Evolutionary conservation across 371 early-diverging fungal genomes (phyloP).

Genomic region (Basidiobolus heterosporus): DNA sequence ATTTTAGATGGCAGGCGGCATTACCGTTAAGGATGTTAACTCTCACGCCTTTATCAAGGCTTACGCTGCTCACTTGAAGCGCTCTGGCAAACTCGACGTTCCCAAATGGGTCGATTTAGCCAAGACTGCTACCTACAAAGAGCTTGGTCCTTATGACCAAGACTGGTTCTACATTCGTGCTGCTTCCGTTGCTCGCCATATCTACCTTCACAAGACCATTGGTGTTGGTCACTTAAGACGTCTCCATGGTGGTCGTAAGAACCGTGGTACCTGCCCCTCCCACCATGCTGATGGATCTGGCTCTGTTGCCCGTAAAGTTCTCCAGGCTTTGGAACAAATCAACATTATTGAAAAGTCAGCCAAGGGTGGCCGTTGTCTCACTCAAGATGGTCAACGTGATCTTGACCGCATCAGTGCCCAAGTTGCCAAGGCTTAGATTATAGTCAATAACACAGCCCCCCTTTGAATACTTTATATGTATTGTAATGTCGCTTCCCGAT

Average conservation of each 20-base stretch:
- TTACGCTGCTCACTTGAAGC: constrained; percentile 94
- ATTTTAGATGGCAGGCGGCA: constrained; percentile 32
- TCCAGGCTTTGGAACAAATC: constrained; percentile 95
- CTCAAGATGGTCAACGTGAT: constrained; percentile 69
- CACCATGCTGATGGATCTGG: constrained; percentile 79
- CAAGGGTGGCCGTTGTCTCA: constrained; percentile 62
- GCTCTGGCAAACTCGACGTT: constrained; percentile 92
- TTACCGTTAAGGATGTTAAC: constrained; percentile 94
- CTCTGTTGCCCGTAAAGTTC: constrained; percentile 82
- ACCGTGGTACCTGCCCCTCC: constrained; percentile 89
- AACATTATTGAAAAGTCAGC: constrained; percentile 80
- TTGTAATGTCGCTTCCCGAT: too few relatives aligned
- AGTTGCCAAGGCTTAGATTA: constrained; percentile 11
- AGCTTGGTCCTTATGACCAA: constrained; percentile 90
- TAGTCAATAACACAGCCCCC: too few relatives aligned
- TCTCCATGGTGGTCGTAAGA: constrained; percentile 79
- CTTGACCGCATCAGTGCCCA: constrained; percentile 59
- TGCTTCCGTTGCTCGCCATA: constrained; percentile 91
- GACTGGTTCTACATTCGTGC: constrained; percentile 98
- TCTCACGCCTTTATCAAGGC: constrained; percentile 90
- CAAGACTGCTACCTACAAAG: constrained; percentile 93
- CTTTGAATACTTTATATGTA: too few relatives aligned
- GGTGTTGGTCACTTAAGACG: constrained; percentile 91
- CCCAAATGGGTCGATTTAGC: constrained; percentile 96
- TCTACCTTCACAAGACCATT: constrained; percentile 87